phyloP scores from a whole-genome alignment of 148 eudicot species.

The Nepenthes mirabilis region DNA sequence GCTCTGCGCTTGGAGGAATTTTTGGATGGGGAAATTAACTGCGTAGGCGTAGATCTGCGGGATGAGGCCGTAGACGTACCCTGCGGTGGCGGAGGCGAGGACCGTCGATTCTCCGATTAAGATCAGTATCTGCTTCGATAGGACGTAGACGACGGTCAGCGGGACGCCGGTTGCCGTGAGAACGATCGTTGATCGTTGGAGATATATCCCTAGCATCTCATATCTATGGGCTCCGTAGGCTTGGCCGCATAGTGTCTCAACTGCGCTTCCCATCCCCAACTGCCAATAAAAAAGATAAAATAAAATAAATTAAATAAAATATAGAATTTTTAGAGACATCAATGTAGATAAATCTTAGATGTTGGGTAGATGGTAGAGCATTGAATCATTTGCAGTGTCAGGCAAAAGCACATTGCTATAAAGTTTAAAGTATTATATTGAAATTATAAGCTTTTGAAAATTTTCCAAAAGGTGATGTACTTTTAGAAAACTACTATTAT shows the following conservation, averaged over 20 bases:
- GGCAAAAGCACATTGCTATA: too few species aligned
- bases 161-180: conserved; percentile 13
- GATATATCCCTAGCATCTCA: conserved; percentile 39
- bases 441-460: too few species aligned
- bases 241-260: conserved; percentile 53
- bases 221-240: conserved; percentile 41
- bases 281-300: neutral
- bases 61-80: conserved; percentile 36
- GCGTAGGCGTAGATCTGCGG: conserved; percentile 52
- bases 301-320: too few species aligned
- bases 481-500: too few species aligned
- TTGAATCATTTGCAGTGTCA: too few species aligned
- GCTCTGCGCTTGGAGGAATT: conserved; percentile 42
- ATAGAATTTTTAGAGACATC: too few species aligned
- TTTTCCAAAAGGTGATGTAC: too few species aligned
- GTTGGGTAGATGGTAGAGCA: too few species aligned
- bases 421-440: too few species aligned
- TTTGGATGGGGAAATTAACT: conserved; percentile 37
- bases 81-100: conserved; percentile 24
- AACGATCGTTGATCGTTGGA: conserved; percentile 37
- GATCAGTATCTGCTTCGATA: conserved; percentile 26
- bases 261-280: conserved; percentile 43
- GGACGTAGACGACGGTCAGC: conserved; percentile 10
- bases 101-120: conserved; percentile 28
- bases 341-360: too few species aligned